Evolutionary conservation across 495 filamentous ascomycete species (phyloP), one percentile per base, ranked within the genome.

Genomic region (Pyronema omphalodes): DNA sequence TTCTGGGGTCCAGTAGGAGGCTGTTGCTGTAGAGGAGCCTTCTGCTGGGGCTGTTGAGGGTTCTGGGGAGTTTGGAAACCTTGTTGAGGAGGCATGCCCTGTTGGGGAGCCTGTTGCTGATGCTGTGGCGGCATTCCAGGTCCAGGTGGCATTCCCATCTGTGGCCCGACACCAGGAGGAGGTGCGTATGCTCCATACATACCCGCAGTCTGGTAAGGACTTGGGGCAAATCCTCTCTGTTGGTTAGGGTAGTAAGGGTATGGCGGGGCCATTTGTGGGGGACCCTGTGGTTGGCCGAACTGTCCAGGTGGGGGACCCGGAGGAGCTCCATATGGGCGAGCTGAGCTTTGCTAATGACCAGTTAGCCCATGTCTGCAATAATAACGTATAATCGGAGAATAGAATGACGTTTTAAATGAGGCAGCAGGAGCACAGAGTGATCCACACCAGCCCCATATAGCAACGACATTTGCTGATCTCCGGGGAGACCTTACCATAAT

Each of bases 401-500:
- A 29, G 23, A 1, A 29, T 29, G 23, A 41, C 39, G 11, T 12
- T 41, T 6, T 2, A 12, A 1, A 7, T 1, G 39, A 12, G 39
- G 39, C 39, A 3, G 11, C 39, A 17, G 39, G 15, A 41, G 15
- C 39, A 17, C 39, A 41, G 39, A 41, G 15, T 12, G 3, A 41
- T 41, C 39, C 15, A 17, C 39, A 17, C 39, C 39, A 12, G 7
- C 15, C 6, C 39, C 39, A 12, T 6, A 41, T 12, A 3, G 11
- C 15, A 41, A 41, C 39, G 11, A 2, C 39, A 41, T 17, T 6
- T 41, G 2, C 39, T 6, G 1, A 12, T 17, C 6, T 41, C 1
- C 6, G 15, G 15, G 15, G 39, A 17, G 11, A 41, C 1, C 91
- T 88, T 81, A 99, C 91, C 60, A 96, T 75, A 62, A 99, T 95